Percentiles rank a stretch among this genome's conserved stretches.
Evolutionary conservation across 2,329 filamentous ascomycete species (phyloP).

Genomic region (Penicillium sp.): DNA sequence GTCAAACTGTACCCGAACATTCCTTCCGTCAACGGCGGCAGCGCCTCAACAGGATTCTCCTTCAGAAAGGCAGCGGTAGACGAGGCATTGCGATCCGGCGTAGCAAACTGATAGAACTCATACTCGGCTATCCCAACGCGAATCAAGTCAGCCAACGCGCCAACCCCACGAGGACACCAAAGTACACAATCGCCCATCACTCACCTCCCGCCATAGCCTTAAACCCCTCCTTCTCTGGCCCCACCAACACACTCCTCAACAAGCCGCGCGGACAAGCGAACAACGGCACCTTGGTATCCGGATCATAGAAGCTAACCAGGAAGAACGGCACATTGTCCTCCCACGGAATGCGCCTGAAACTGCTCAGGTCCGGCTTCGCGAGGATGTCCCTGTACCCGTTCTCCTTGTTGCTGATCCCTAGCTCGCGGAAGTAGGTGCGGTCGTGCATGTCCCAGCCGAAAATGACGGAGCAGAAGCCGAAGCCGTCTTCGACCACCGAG

Average conservation of each 20-base stretch:
- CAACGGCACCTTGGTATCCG: constrained; percentile 72
- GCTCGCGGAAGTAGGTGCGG: constrained; percentile 81
- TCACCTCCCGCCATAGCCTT: constrained; percentile 88
- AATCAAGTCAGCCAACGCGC: constrained; percentile 16
- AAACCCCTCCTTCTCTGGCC: constrained; percentile 71
- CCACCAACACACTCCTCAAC: constrained; percentile 69
- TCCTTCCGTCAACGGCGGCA: constrained; percentile 83
- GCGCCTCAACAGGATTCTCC: constrained; percentile 71
- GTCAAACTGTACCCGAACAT: constrained; percentile 97
- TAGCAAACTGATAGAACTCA: constrained; percentile 90
- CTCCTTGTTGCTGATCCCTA: constrained; percentile 85
- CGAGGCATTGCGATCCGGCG: constrained; percentile 69
- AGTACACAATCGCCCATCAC: constrained; percentile 32
- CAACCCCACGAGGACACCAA: background rate
- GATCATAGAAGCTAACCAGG: constrained; percentile 80
- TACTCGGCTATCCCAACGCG: constrained; percentile 72
- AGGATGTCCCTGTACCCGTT: constrained; percentile 89
- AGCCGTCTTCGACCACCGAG: constrained; percentile 77
- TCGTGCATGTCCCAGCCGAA: constrained; percentile 99
- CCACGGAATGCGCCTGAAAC: constrained; percentile 87
- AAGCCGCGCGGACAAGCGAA: constrained; percentile 80
- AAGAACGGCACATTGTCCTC: constrained; percentile 87
- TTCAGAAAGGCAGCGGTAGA: constrained; percentile 76
- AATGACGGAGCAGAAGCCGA: constrained; percentile 92
- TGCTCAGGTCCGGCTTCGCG: constrained; percentile 77